Evolutionary conservation across 2,329 filamentous ascomycete species (phyloP).

Genomic region (Aspergillus ustus): DNA sequence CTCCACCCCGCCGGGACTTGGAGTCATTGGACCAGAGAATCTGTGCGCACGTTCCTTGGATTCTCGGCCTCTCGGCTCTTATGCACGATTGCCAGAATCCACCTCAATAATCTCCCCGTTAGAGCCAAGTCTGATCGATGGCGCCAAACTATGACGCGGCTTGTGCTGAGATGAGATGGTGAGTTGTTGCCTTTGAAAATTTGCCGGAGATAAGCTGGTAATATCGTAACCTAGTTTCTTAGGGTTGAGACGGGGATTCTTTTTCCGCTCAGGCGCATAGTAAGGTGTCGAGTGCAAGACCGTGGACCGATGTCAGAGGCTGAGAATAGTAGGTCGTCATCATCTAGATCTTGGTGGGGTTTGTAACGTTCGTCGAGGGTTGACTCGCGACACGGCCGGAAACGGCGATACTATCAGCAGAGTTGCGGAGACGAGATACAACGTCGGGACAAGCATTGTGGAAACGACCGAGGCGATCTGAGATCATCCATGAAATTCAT

Average conservation of each 20-base stretch:
- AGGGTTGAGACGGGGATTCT: not conserved
- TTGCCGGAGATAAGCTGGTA: not conserved
- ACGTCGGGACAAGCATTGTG: not conserved
- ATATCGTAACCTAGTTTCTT: not conserved
- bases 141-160: not conserved
- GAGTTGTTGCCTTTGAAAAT: not conserved
- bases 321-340: not conserved
- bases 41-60: not conserved
- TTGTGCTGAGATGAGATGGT: no score
- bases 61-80: not conserved
- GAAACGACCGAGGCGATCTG: not conserved
- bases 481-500: conserved; percentile 5
- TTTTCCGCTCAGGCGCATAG: not conserved
- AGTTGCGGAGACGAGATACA: conserved; percentile 8
- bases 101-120: not conserved
- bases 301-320: not conserved
- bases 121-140: not conserved
- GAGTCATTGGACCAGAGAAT: not conserved
- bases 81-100: not conserved
- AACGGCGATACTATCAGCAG: conserved; percentile 14
- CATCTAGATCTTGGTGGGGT: conserved; percentile 15
- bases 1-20: not conserved
- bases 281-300: not conserved
- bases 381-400: conserved; percentile 9
- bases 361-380: conserved; percentile 14